These are phyloP conservation scores for Physcomitrium patens DNA, from an alignment of 225 moss, liverwort and hornwort genomes.

Conservation along the genomic window DNA sequence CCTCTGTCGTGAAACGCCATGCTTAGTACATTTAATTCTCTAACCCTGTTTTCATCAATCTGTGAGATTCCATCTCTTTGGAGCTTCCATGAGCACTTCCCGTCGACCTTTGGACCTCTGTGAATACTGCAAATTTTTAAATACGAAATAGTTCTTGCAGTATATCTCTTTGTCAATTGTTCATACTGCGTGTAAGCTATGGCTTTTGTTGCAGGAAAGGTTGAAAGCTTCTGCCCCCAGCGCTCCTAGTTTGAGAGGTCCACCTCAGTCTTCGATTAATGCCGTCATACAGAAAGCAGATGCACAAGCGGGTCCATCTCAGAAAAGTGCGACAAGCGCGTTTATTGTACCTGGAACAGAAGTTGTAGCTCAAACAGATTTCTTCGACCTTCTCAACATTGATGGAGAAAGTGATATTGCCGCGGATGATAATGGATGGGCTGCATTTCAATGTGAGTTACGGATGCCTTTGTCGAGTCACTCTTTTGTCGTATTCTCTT, in stretches of 20 bases:
- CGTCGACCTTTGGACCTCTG: no score
- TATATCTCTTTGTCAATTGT: neutral
- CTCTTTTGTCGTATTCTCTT: neutral
- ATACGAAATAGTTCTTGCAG: no score
- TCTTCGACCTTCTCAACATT: slow-evolving; percentile 80
- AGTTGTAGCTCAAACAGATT: slow-evolving; percentile 63
- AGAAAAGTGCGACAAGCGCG: slow-evolving; percentile 32
- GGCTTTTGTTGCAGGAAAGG: slow-evolving; percentile 53
- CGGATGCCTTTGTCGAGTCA: neutral
- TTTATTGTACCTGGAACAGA: slow-evolving; percentile 40
- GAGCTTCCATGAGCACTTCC: neutral
- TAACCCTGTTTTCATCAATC: neutral
- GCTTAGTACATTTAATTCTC: neutral
- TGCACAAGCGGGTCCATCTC: slow-evolving; percentile 46
- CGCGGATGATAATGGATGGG: slow-evolving; percentile 85
- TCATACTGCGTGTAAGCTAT: neutral
- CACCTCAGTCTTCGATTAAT: slow-evolving; percentile 50
- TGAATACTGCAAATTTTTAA: no score
- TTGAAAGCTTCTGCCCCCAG: slow-evolving; percentile 41
- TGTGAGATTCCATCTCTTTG: neutral
- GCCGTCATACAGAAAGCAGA: slow-evolving; percentile 51
- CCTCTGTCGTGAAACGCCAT: no score
- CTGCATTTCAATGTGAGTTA: slow-evolving; percentile 86
- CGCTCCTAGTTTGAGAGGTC: slow-evolving; percentile 59
- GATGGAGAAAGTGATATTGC: slow-evolving; percentile 52